These are phyloP conservation scores for Tricladium varicosporioides DNA, from an alignment of 2,329 filamentous ascomycete genomes.

Conservation along the genomic window DNA sequence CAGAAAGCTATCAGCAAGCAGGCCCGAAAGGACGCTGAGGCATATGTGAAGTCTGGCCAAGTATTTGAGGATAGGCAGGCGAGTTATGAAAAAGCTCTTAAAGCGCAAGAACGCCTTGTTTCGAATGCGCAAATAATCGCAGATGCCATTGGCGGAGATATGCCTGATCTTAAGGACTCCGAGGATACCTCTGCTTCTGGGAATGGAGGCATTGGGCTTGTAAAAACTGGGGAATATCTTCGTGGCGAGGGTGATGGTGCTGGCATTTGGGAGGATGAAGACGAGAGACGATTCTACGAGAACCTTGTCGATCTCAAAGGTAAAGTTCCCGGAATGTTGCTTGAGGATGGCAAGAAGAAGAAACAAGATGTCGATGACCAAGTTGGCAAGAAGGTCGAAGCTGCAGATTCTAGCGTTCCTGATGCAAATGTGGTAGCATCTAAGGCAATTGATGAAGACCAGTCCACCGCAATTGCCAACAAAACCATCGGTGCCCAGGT, in stretches of 20 bases:
- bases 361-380: conserved; percentile 79
- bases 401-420: conserved; percentile 42
- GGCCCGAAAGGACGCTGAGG: conserved; percentile 92
- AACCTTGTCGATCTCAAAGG: conserved; percentile 93
- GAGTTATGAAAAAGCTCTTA: conserved; percentile 92
- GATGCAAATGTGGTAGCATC: conserved; percentile 41
- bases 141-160: conserved; percentile 83
- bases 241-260: conserved; percentile 85
- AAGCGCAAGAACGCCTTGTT: conserved; percentile 85
- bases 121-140: conserved; percentile 88
- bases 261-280: conserved; percentile 98
- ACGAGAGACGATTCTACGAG: conserved; percentile 96
- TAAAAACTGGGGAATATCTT: conserved; percentile 91
- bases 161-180: conserved; percentile 88
- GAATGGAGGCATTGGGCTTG: conserved; percentile 81
- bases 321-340: conserved; percentile 87
- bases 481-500: conserved; percentile 98
- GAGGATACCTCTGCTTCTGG: conserved; percentile 64
- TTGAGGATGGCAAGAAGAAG: conserved; percentile 95
- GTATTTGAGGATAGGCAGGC: conserved; percentile 97
- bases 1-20: conserved; percentile 86
- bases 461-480: conserved; percentile 92
- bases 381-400: conserved; percentile 71
- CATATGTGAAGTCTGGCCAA: conserved; percentile 96
- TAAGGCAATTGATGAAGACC: conserved; percentile 67